phyloP scores from a whole-genome alignment of 1,139 yeast species.

The Pichia sp. region DNA sequence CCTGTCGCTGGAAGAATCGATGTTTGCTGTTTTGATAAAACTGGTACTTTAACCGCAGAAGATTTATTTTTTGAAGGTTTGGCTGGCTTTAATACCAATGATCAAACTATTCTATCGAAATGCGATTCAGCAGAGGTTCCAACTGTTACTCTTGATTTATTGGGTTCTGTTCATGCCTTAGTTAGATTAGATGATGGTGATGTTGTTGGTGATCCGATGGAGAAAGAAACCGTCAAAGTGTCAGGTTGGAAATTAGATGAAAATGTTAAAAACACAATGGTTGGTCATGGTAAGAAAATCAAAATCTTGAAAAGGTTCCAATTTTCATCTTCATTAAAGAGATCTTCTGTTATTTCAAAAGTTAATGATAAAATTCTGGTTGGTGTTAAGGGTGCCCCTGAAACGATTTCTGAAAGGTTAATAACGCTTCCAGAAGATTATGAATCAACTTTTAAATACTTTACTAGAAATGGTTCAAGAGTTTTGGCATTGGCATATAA shows the following conservation, averaged over 20 bases:
- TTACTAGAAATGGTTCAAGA: conserved; percentile 93
- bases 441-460: conserved; percentile 82
- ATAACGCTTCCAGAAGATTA: conserved; percentile 66
- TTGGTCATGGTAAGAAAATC: conserved; percentile 48
- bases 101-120: conserved; percentile 50
- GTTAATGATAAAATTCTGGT: conserved; percentile 56
- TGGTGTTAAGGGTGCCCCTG: conserved; percentile 99
- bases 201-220: conserved; percentile 99
- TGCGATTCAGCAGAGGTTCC: conserved; percentile 53
- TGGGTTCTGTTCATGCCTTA: conserved; percentile 95
- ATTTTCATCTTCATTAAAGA: conserved; percentile 89
- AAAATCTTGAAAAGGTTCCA: conserved; percentile 90
- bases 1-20: conserved; percentile 98
- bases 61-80: conserved; percentile 94
- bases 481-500: conserved; percentile 92
- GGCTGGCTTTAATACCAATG: conserved; percentile 65
- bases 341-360: conserved; percentile 86
- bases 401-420: conserved; percentile 80
- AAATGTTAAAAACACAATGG: conserved; percentile 51
- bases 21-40: conserved; percentile 96
- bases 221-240: conserved; percentile 87
- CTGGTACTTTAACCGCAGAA: conserved; percentile 97
- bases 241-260: conserved; percentile 76
- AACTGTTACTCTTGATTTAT: conserved; percentile 58
- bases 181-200: conserved; percentile 94